Base-by-base conservation (phyloP, 768 basidiomycete genomes). In the Kwoniella dejecticola region DNA sequence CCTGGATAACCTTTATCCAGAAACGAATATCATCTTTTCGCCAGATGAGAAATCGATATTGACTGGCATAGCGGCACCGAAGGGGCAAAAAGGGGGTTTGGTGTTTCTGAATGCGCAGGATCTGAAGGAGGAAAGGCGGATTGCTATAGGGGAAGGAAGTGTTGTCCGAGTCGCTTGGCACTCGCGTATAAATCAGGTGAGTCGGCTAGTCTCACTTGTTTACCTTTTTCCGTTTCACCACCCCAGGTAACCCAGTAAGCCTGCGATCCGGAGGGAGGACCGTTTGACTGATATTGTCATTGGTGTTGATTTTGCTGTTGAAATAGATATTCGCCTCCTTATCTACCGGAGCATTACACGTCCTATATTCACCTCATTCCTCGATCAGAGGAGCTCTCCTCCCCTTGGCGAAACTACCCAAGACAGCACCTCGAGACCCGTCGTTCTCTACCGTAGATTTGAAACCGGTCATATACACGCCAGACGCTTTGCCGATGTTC, bases 141-240 rank as follows among this genome's bases (percentile, higher is more conserved):
- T 77, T 5, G 55, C 60, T 4, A 71, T 82, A 40, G 79, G 77
- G 4, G 72, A 76, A 41, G 78, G 79, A 17, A 58, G 64, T 24
- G 92, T 96, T 10, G 90, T 99, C 58, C 89, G 88, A 73, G 90
- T 97, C 2, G 80, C 84, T 26, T 99, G 96, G 96, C 96, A 97
- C 81, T 86, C 90, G 5, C 91, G 90, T 80, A 98, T 99, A 83
- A 99, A 99, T 82, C 91, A 96, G 84, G 91, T 55, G 26, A 69
- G 87, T 75, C 26, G 15, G 36, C 33, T 31, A 24, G 12, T n/a
- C 8, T 15, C 24, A 47, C 8, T 12, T 36, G 7, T 36, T 15
- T 36, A 36, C 6, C 0, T 4, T 13, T 11, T 47, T 4, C 27
- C 11, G 23, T 12, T 47, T 26, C 7, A 24, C 17, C 23, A 12